phyloP scores from a whole-genome alignment of 139 green algal genomes.

The Coelastrella sp. region DNA sequence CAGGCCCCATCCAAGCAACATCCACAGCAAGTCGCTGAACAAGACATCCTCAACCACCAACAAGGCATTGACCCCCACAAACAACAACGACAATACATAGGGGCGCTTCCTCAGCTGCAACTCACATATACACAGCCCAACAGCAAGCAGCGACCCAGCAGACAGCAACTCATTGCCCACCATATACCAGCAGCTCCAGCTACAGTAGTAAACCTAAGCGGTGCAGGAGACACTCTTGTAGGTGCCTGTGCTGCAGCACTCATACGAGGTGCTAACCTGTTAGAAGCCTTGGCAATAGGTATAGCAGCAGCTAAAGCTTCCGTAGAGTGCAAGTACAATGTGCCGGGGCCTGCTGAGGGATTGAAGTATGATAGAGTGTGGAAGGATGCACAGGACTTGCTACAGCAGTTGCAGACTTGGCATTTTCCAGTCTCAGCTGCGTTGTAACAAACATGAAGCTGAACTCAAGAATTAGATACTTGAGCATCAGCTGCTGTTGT shows the following conservation, averaged over 20 bases:
- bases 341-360: slow-evolving; percentile 7
- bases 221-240: slow-evolving; percentile 49
- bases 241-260: slow-evolving; percentile 6
- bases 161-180: background rate
- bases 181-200: slow-evolving; percentile 56
- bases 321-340: slow-evolving; percentile 24
- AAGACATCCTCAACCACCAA: too few species aligned
- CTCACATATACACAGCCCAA: background rate
- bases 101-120: too few species aligned
- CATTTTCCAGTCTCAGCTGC: slow-evolving; percentile 1
- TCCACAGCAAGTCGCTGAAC: background rate
- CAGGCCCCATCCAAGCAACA: background rate
- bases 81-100: too few species aligned
- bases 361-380: slow-evolving; percentile 55
- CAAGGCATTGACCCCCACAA: too few species aligned
- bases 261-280: background rate
- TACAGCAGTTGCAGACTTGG: background rate
- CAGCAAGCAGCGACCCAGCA: background rate
- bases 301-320: slow-evolving; percentile 42
- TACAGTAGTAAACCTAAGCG: slow-evolving; percentile 69
- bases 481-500: too few species aligned
- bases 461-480: too few species aligned
- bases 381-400: background rate
- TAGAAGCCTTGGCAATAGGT: background rate
- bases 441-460: too few species aligned